A percentile compares a stretch with the other conserved stretches of the same genome.
Conservation (phyloP, 305 asterid species). For the Fraxinus sp. region DNA sequence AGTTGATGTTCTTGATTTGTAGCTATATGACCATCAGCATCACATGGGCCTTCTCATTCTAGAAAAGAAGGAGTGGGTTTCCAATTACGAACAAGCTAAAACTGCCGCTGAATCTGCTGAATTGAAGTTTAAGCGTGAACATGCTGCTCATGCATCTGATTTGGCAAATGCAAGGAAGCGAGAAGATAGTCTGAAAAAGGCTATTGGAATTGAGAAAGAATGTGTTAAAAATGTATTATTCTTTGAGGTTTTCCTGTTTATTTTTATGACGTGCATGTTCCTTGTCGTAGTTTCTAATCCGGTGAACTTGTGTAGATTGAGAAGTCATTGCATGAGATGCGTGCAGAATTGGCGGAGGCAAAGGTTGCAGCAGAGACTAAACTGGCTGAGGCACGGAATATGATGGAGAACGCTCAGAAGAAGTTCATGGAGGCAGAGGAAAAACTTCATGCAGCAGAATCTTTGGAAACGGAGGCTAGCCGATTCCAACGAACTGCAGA, state of each 20-base stretch:
- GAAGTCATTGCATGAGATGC: conserved; percentile 96
- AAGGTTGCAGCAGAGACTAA: conserved; percentile 74
- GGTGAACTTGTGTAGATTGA: conserved; percentile 58
- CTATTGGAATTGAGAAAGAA: conserved; percentile 92
- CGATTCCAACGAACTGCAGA: conserved; percentile 77
- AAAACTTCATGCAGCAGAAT: conserved; percentile 73
- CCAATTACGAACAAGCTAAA: conserved; percentile 67
- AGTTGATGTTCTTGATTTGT: conserved; percentile 3
- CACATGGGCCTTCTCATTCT: conserved; percentile 93
- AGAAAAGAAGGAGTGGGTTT: conserved; percentile 81
- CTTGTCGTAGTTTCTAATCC: conserved; percentile 21
- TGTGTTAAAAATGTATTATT: conserved; percentile 75
- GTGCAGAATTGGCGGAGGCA: conserved; percentile 86
- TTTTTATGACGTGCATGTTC: not conserved
- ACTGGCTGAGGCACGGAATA: conserved; percentile 62
- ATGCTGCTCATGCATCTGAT: conserved; percentile 65
- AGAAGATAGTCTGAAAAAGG: conserved; percentile 81
- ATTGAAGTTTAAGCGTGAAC: conserved; percentile 52
- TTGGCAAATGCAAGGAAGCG: conserved; percentile 65
- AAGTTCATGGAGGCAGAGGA: conserved; percentile 67
- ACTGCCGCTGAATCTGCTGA: conserved; percentile 66
- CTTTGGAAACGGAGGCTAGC: conserved; percentile 80
- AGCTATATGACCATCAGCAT: conserved; percentile 85
- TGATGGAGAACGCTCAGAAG: conserved; percentile 71
- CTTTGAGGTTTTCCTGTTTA: not conserved